Conservation (phyloP, 1,284 basidiomycete species). For the Rhizopogon hawkerae region DNA sequence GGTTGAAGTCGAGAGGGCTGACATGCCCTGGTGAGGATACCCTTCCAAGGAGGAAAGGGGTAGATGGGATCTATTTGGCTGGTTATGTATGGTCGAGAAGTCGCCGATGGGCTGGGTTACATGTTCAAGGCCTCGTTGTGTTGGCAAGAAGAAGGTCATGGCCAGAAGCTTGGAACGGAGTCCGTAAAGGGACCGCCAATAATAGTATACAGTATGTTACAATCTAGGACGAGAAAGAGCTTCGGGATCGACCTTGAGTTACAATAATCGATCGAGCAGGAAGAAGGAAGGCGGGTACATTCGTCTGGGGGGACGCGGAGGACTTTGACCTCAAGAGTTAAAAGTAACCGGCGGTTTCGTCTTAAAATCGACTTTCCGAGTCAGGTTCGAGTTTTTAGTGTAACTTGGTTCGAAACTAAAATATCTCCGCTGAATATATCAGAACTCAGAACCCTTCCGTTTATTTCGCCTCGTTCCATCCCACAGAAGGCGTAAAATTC, state of each 20-base stretch:
- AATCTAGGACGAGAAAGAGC: not conserved
- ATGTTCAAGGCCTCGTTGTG: slow-evolving; percentile 31
- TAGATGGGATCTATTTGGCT: slow-evolving; percentile 27
- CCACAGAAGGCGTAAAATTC: slow-evolving; percentile 4
- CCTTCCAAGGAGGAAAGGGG: slow-evolving; percentile 30
- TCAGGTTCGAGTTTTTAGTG: slow-evolving; percentile 17
- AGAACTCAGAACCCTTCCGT: slow-evolving; percentile 5
- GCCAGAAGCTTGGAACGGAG: slow-evolving; percentile 16
- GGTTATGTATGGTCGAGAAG: slow-evolving; percentile 26
- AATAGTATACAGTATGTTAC: slow-evolving; percentile 15
- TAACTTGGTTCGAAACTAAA: slow-evolving; percentile 15
- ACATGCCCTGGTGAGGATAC: slow-evolving; percentile 24
- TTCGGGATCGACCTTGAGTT: not conserved
- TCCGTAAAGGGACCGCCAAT: slow-evolving; percentile 14
- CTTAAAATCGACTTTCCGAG: not conserved
- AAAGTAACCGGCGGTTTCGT: slow-evolving; percentile 4
- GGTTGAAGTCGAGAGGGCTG: slow-evolving; percentile 14
- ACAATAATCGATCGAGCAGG: slow-evolving; percentile 12
- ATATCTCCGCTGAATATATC: slow-evolving; percentile 25
- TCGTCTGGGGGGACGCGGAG: not conserved
- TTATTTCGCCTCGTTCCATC: slow-evolving; percentile 4
- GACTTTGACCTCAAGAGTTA: slow-evolving; percentile 2
- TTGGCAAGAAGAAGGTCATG: slow-evolving; percentile 39
- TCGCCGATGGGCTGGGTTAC: slow-evolving; percentile 24
- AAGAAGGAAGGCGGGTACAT: not conserved